Conservation (phyloP, 352 stramenopile genomes). For the Discostella stelligera region DNA sequence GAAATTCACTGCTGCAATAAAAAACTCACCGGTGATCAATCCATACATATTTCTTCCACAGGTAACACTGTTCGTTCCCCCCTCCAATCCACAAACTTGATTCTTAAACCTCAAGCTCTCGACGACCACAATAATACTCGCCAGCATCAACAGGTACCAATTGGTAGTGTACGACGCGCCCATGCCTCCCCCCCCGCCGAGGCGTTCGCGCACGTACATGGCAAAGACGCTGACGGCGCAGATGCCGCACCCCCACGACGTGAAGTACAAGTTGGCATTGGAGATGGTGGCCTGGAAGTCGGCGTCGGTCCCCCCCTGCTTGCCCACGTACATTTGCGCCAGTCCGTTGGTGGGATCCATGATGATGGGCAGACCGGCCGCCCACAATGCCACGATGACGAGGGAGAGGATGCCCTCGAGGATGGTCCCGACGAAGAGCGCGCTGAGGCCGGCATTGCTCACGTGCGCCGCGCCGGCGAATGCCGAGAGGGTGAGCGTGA, state of each 20-base stretch:
- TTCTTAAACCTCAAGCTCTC: slow-evolving; percentile 52
- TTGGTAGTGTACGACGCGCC: slow-evolving; percentile 47
- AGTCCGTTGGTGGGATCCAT: slow-evolving; percentile 51
- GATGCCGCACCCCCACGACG: slow-evolving; percentile 29
- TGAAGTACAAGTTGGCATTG: slow-evolving; percentile 57
- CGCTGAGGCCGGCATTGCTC: slow-evolving; percentile 4
- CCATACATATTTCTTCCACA: slow-evolving; percentile 47
- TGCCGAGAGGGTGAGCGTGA: slow-evolving; percentile 27
- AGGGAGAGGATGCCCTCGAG: slow-evolving; percentile 39
- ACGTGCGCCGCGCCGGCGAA: slow-evolving; percentile 24
- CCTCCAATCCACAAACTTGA: slow-evolving; percentile 48
- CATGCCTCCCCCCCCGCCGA: slow-evolving; percentile 15
- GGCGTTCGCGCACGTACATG: slow-evolving; percentile 41
- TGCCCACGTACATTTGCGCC: slow-evolving; percentile 48
- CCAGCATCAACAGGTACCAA: slow-evolving; percentile 50
- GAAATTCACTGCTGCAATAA: no score
- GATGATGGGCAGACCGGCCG: slow-evolving; percentile 40
- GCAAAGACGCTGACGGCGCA: slow-evolving; percentile 34
- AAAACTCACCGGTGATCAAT: slow-evolving; percentile 46
- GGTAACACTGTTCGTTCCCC: slow-evolving; percentile 27
- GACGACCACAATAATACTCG: slow-evolving; percentile 48
- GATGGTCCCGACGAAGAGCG: slow-evolving; percentile 49
- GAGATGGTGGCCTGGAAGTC: slow-evolving; percentile 52
- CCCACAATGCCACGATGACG: slow-evolving; percentile 38
- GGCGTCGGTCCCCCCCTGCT: slow-evolving; percentile 8